phyloP scores from a whole-genome alignment of 768 basidiomycete species.

The Tulasnella calospora region DNA sequence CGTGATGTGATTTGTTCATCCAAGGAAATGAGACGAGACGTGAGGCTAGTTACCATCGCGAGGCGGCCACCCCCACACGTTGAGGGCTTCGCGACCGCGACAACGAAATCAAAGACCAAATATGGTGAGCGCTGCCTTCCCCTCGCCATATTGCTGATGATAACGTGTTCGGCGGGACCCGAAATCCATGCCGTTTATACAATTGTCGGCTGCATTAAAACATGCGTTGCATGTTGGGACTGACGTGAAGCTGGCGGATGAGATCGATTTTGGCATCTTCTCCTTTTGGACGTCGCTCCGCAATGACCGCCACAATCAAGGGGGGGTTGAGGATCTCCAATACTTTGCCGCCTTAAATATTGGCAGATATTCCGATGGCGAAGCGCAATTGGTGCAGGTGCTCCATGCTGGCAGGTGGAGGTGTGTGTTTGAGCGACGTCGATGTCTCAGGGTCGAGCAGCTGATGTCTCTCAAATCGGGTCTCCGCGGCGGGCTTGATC shows the following conservation, averaged over 20 bases:
- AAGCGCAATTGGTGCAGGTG: background rate
- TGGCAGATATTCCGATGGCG: background rate
- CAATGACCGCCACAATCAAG: background rate
- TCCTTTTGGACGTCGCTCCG: background rate
- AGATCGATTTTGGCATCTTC: background rate
- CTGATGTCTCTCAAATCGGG: background rate
- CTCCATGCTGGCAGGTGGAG: background rate
- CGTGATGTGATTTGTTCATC: background rate
- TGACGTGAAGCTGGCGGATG: background rate
- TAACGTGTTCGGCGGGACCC: background rate
- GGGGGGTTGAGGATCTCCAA: background rate
- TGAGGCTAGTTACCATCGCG: background rate
- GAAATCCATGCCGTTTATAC: background rate
- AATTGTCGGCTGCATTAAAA: too few relatives aligned
- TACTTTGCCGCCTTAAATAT: background rate
- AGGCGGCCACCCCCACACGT: too few relatives aligned
- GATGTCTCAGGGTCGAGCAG: background rate
- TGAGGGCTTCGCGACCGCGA: background rate
- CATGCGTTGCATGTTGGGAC: too few relatives aligned
- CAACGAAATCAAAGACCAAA: background rate
- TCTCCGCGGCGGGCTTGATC: background rate
- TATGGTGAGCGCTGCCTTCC: background rate
- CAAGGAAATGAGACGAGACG: background rate
- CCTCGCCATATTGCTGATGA: background rate
- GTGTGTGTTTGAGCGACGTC: constrained; percentile 2